These are phyloP conservation scores for Neonothopanus nambi DNA, from an alignment of 1,284 basidiomycete species.

Conservation along the genomic window DNA sequence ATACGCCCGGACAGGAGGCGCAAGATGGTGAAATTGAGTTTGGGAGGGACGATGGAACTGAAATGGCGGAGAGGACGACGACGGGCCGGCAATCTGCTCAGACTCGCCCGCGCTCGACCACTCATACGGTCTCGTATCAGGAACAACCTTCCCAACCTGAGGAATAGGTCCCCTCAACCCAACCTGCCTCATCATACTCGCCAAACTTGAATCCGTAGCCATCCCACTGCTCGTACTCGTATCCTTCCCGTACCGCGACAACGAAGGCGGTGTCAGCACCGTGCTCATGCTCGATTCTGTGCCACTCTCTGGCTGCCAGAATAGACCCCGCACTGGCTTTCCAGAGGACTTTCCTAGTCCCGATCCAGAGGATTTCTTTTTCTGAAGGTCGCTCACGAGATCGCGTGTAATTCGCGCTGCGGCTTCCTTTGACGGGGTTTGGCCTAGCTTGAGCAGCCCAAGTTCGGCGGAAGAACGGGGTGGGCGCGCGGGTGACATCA, in stretches of 20 bases:
- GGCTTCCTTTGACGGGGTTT: slow-evolving; percentile 63
- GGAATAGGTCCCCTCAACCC: slow-evolving; percentile 29
- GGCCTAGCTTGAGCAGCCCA: slow-evolving; percentile 55
- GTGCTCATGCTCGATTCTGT: slow-evolving; percentile 64
- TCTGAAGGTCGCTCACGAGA: slow-evolving; percentile 53
- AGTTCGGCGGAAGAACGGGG: slow-evolving; percentile 55
- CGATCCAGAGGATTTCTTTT: neutral
- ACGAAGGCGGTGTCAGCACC: slow-evolving; percentile 64
- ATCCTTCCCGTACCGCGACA: slow-evolving; percentile 58
- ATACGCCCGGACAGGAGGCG: neutral
- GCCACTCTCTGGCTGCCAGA: slow-evolving; percentile 18
- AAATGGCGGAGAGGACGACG: neutral
- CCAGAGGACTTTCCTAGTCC: neutral
- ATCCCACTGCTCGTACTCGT: slow-evolving; percentile 35
- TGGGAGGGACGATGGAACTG: neutral
- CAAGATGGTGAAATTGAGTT: neutral
- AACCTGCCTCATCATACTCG: slow-evolving; percentile 54
- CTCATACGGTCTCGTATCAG: slow-evolving; percentile 2
- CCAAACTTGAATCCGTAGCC: slow-evolving; percentile 41
- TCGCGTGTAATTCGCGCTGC: slow-evolving; percentile 65
- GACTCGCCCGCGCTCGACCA: slow-evolving; percentile 1
- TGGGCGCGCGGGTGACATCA: slow-evolving; percentile 81
- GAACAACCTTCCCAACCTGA: neutral
- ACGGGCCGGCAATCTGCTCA: neutral
- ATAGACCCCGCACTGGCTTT: neutral